These are phyloP conservation scores for Prunus kanzakura DNA, from an alignment of 306 rosid genomes.

Conservation along the genomic window DNA sequence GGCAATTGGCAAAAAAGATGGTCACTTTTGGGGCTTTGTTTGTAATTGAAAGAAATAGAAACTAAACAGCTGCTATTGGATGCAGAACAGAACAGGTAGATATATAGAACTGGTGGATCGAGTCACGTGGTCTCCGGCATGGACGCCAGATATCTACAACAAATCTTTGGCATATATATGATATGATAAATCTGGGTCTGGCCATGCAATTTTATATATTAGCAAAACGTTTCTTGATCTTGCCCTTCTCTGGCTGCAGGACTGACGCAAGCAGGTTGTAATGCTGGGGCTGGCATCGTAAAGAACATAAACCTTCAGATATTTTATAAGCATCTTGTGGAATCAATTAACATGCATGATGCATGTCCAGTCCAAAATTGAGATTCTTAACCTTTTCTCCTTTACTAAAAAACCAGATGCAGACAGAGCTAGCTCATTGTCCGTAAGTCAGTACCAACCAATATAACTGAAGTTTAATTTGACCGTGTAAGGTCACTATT, in stretches of 20 bases:
- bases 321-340: neutral
- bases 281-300: neutral
- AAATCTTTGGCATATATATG: neutral
- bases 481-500: neutral
- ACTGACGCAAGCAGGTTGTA: neutral
- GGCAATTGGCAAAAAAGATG: neutral
- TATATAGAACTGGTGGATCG: neutral
- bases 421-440: neutral
- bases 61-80: neutral
- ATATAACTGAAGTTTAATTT: neutral
- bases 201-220: neutral
- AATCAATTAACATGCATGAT: conserved; percentile 18
- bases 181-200: neutral
- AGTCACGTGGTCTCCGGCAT: conserved; percentile 18
- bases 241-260: neutral
- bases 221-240: conserved; percentile 6
- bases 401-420: neutral
- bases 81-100: neutral
- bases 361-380: neutral
- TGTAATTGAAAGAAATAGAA: neutral
- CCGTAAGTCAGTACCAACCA: neutral
- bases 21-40: neutral
- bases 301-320: neutral
- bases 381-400: neutral
- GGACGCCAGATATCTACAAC: neutral